Conservation (phyloP, 768 basidiomycete species). For the Chalciporus pseudorubinellus region DNA sequence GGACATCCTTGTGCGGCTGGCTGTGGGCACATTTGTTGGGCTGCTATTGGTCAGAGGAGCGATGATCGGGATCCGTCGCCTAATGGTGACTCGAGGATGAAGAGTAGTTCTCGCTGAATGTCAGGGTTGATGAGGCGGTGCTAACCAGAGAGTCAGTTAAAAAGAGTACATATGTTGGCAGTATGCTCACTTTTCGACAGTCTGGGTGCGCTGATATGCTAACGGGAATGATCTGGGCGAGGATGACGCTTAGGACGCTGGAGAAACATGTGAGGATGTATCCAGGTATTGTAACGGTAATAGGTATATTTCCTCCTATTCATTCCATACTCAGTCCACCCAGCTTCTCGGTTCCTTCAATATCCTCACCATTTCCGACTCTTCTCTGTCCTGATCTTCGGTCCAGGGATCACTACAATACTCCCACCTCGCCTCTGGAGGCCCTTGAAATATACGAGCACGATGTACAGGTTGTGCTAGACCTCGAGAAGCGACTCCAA, state of each 20-base stretch:
- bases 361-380: constrained; percentile 50
- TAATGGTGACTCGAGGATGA: not conserved
- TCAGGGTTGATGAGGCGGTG: no score
- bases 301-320: no score
- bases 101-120: not conserved
- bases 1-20: constrained; percentile 77
- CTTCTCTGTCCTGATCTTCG: constrained; percentile 43
- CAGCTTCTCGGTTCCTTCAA: constrained; percentile 33
- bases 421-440: constrained; percentile 68
- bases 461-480: no score
- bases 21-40: constrained; percentile 84
- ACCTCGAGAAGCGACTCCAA: no score
- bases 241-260: no score
- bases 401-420: constrained; percentile 56
- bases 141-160: no score
- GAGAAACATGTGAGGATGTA: no score
- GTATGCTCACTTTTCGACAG: no score
- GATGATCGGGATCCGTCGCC: constrained; percentile 2
- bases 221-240: no score
- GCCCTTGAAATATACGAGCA: no score
- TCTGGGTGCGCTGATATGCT: no score
- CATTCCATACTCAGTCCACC: constrained; percentile 1
- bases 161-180: no score
- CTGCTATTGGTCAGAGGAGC: constrained; percentile 27
- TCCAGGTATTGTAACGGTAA: not conserved